phyloP scores from a whole-genome alignment of 108 stramenopile species.

The Cylindrotheca closterium region DNA sequence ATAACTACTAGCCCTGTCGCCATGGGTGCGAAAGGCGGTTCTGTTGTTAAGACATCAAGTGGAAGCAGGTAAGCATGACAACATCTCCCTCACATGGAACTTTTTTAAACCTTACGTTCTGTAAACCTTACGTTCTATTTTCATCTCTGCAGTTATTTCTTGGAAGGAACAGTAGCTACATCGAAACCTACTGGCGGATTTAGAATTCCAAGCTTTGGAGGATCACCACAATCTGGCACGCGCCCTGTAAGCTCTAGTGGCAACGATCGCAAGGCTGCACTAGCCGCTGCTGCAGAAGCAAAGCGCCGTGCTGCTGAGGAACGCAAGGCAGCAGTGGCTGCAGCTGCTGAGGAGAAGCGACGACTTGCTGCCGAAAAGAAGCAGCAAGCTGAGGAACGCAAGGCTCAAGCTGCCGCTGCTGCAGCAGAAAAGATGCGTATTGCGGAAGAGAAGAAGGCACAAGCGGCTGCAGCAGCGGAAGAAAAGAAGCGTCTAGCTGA shows the following conservation, averaged over 20 bases:
- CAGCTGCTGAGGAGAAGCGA: slow-evolving; percentile 6
- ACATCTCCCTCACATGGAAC: not conserved
- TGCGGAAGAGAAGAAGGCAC: slow-evolving; percentile 17
- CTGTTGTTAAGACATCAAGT: slow-evolving; percentile 62
- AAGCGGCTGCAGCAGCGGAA: slow-evolving; percentile 20
- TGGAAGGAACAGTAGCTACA: slow-evolving; percentile 5
- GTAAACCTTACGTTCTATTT: not conserved
- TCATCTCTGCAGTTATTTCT: slow-evolving; percentile 19
- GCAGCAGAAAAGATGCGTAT: slow-evolving; percentile 8
- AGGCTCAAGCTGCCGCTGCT: slow-evolving; percentile 15
- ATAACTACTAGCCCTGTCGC: slow-evolving; percentile 61
- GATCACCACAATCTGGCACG: not conserved
- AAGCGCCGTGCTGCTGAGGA: slow-evolving; percentile 11
- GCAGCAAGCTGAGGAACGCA: slow-evolving; percentile 11
- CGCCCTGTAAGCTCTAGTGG: not conserved
- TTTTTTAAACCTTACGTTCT: slow-evolving; percentile 1
- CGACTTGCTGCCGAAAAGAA: slow-evolving; percentile 23
- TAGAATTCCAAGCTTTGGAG: not conserved
- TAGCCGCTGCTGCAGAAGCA: slow-evolving; percentile 18
- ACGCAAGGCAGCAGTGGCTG: not conserved
- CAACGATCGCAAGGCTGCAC: slow-evolving; percentile 8
- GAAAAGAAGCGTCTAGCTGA: slow-evolving; percentile 15
- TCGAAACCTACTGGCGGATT: not conserved
- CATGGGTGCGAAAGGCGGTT: slow-evolving; percentile 43
- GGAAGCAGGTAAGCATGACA: slow-evolving; percentile 47